Percentiles rank a stretch among this genome's conserved stretches.
These are phyloP conservation scores for Sugiyamaella qingdaonensis DNA, from an alignment of 805 yeast species.

Conservation along the genomic window DNA sequence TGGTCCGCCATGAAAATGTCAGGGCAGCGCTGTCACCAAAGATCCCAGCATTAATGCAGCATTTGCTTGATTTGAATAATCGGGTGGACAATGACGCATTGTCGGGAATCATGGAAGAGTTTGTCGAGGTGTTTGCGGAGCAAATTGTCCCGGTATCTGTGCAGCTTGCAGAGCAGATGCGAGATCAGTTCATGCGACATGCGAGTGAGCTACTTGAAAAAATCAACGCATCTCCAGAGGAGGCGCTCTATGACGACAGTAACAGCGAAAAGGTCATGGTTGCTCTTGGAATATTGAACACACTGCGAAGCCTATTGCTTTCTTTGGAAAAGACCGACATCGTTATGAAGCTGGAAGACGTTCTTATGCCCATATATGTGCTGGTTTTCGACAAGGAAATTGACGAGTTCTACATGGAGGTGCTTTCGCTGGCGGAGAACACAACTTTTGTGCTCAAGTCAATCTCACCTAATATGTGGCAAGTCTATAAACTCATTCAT, in stretches of 20 bases:
- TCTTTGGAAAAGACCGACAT: slow-evolving; percentile 81
- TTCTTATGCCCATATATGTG: slow-evolving; percentile 63
- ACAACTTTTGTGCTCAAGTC: slow-evolving; percentile 56
- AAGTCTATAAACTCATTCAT: slow-evolving; percentile 51
- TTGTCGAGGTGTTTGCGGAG: slow-evolving; percentile 82
- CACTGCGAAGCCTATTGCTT: slow-evolving; percentile 74
- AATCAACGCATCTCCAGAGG: slow-evolving; percentile 41
- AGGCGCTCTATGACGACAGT: slow-evolving; percentile 37
- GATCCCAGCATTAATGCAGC: slow-evolving; percentile 79
- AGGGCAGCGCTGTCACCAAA: slow-evolving; percentile 62
- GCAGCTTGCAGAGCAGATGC: slow-evolving; percentile 52
- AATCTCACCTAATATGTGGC: slow-evolving; percentile 74
- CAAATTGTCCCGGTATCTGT: slow-evolving; percentile 89
- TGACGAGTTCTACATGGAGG: slow-evolving; percentile 71
- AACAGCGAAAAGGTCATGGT: slow-evolving; percentile 69
- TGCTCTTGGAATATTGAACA: slow-evolving; percentile 74
- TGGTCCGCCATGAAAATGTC: slow-evolving; percentile 60
- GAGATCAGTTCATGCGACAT: slow-evolving; percentile 67
- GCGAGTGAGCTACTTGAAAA: slow-evolving; percentile 64
- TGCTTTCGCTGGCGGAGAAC: slow-evolving; percentile 69
- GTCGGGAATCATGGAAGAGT: slow-evolving; percentile 89
- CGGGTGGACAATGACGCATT: slow-evolving; percentile 83
- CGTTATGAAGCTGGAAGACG: slow-evolving; percentile 59
- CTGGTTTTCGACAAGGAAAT: slow-evolving; percentile 61
- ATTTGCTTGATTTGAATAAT: slow-evolving; percentile 66